These are phyloP conservation scores for Cyberlindnera veronae DNA, from an alignment of 805 yeast species.

Conservation along the genomic window DNA sequence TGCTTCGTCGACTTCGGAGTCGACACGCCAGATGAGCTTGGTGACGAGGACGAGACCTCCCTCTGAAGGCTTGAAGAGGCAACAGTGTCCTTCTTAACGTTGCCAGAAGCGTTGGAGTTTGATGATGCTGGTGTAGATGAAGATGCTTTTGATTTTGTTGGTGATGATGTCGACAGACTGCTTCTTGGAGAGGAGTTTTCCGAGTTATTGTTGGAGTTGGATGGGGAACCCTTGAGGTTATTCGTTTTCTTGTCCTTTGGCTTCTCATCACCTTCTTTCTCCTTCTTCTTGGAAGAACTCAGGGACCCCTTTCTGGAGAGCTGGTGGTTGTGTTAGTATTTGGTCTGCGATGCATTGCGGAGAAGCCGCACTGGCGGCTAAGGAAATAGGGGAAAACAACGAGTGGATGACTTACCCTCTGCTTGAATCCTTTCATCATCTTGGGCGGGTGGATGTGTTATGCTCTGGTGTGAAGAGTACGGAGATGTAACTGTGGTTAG, in stretches of 20 bases:
- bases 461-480: neutral
- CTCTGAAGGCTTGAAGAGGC: slow-evolving; percentile 2
- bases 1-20: slow-evolving; percentile 5
- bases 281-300: slow-evolving; percentile 38
- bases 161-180: slow-evolving; percentile 19
- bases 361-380: neutral
- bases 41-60: slow-evolving; percentile 2
- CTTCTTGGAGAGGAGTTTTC: slow-evolving; percentile 24
- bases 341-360: neutral
- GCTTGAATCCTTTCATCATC: slow-evolving; percentile 76
- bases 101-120: no score
- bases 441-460: slow-evolving; percentile 25
- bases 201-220: slow-evolving; percentile 22
- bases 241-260: slow-evolving; percentile 19
- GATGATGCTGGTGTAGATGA: slow-evolving; percentile 4
- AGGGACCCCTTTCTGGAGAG: slow-evolving; percentile 32
- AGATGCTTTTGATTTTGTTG: slow-evolving; percentile 16
- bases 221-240: slow-evolving; percentile 13
- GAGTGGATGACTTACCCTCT: slow-evolving; percentile 39
- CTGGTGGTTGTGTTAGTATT: slow-evolving; percentile 18
- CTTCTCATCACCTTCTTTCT: slow-evolving; percentile 31
- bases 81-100: slow-evolving; percentile 4
- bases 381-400: slow-evolving; percentile 6
- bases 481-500: no score
- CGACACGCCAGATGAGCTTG: neutral